Evolutionary conservation across 2,329 filamentous ascomycete genomes (phyloP).

Genomic region (Tympanopsis confertula): DNA sequence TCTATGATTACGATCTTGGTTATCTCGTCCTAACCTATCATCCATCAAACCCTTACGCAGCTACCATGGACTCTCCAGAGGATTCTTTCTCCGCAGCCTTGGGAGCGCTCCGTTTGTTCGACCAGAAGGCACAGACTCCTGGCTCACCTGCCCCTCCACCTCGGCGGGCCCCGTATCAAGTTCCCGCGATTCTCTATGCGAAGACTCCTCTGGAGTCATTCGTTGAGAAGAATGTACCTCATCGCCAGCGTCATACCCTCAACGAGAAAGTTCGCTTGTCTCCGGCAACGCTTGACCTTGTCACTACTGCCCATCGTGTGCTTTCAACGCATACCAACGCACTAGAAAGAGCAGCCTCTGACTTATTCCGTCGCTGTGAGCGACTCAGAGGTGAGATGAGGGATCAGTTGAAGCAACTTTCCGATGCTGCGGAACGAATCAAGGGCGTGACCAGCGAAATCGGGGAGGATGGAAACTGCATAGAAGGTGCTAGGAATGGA

Average conservation of each 20-base stretch:
- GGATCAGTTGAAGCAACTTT: constrained; percentile 29
- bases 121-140: constrained; percentile 8
- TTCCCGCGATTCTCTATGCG: constrained; percentile 24
- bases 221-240: constrained; percentile 25
- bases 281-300: constrained; percentile 30
- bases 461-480: constrained; percentile 16
- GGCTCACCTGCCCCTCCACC: constrained; percentile 15
- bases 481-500: constrained; percentile 15
- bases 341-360: constrained; percentile 31
- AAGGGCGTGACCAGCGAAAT: constrained; percentile 24
- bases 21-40: constrained; percentile 40
- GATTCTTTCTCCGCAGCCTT: constrained; percentile 13
- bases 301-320: constrained; percentile 31
- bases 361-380: constrained; percentile 38
- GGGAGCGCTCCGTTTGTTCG: constrained; percentile 12
- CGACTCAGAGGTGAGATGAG: constrained; percentile 30
- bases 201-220: constrained; percentile 23
- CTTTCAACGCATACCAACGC: constrained; percentile 29
- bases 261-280: constrained; percentile 32
- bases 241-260: constrained; percentile 24
- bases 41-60: constrained; percentile 33
- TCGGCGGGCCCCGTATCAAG: constrained; percentile 25
- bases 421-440: constrained; percentile 29
- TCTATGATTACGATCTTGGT: constrained; percentile 43
- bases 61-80: constrained; percentile 34